Percentiles rank a stretch among this genome's conserved stretches.
Evolutionary conservation across 2,329 filamentous ascomycete species (phyloP).

Genomic region (Leptographium galeiforme): DNA sequence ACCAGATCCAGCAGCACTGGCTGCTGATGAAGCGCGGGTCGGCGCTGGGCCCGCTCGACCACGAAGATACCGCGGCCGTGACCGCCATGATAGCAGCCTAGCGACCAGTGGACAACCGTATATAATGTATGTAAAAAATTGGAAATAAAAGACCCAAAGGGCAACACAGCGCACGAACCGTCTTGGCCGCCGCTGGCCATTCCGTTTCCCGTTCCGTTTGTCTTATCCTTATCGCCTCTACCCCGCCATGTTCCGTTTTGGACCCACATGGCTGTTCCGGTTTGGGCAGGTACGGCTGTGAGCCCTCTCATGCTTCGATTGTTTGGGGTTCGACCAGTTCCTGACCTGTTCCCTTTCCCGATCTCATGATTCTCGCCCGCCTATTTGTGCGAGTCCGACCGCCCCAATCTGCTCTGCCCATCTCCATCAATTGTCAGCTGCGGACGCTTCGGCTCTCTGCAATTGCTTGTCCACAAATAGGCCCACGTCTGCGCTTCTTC

Average conservation of each 20-base stretch:
- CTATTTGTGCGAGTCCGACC: background rate
- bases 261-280: no score
- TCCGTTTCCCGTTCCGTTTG: no score
- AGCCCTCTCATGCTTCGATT: no score
- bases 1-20: constrained; percentile 51
- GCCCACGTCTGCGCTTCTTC: background rate
- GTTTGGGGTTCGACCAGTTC: background rate
- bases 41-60: constrained; percentile 11
- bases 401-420: background rate
- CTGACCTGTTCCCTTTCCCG: background rate
- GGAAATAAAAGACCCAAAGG: no score
- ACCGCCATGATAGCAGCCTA: background rate
- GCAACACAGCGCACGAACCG: no score
- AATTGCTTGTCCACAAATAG: background rate
- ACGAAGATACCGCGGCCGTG: constrained; percentile 5
- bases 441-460: no score
- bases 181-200: no score
- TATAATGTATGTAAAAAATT: background rate
- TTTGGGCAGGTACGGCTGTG: no score
- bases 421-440: background rate
- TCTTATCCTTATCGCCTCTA: no score
- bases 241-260: no score
- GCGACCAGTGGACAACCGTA: background rate
- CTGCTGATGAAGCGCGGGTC: constrained; percentile 37
- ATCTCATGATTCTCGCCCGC: background rate